A percentile compares a stretch with the other conserved stretches of the same genome.
These are phyloP conservation scores for Debaryomyces maramus DNA, from an alignment of 805 yeast species.

Conservation along the genomic window DNA sequence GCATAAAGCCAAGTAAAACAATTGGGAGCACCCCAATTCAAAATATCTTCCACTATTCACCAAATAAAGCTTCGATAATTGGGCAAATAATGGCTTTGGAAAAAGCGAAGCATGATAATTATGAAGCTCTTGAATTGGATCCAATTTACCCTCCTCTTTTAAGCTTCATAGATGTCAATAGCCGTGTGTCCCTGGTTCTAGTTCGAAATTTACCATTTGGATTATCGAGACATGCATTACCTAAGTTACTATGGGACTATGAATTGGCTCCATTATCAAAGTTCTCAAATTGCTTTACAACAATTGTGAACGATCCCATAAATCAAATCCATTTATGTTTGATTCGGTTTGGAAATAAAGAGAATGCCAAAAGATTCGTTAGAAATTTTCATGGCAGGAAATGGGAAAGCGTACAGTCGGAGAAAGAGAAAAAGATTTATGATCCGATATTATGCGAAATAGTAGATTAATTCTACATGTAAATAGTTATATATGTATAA, in stretches of 20 bases:
- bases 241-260: slow-evolving; percentile 50
- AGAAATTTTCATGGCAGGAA: slow-evolving; percentile 52
- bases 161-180: slow-evolving; percentile 17
- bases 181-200: slow-evolving; percentile 30
- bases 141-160: slow-evolving; percentile 14
- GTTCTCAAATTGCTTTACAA: slow-evolving; percentile 20
- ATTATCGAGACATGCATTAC: slow-evolving; percentile 36
- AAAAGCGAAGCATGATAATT: not conserved
- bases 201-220: slow-evolving; percentile 51
- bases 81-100: slow-evolving; percentile 3
- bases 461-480: slow-evolving; percentile 18
- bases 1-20: not conserved
- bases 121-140: slow-evolving; percentile 3
- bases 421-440: slow-evolving; percentile 30
- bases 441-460: slow-evolving; percentile 41
- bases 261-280: slow-evolving; percentile 31
- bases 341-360: slow-evolving; percentile 43
- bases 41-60: slow-evolving; percentile 7
- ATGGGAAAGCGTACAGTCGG: slow-evolving; percentile 31
- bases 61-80: slow-evolving; percentile 4
- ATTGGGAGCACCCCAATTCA: slow-evolving; percentile 6
- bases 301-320: slow-evolving; percentile 26
- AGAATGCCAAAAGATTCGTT: slow-evolving; percentile 53
- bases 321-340: slow-evolving; percentile 29
- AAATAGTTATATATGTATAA: not conserved